These are phyloP conservation scores for Phaeomoniella chlamydospora DNA, from an alignment of 2,329 filamentous ascomycete species.

Conservation along the genomic window DNA sequence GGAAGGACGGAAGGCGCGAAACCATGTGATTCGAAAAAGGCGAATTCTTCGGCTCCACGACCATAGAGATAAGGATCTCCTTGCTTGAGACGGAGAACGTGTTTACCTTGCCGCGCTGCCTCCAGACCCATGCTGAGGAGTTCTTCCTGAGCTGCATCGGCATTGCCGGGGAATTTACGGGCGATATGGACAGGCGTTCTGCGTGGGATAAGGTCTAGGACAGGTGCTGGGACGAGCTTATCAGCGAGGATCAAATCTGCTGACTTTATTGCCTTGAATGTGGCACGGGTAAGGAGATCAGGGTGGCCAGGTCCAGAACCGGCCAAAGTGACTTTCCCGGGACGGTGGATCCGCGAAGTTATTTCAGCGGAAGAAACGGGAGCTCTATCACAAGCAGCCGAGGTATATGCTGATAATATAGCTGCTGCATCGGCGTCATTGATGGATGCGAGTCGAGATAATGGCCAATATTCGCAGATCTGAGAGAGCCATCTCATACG, in stretches of 20 bases:
- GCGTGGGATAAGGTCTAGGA: slow-evolving; percentile 80
- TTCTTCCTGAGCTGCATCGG: slow-evolving; percentile 83
- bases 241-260: slow-evolving; percentile 36
- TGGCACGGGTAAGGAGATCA: slow-evolving; percentile 64
- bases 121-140: slow-evolving; percentile 64
- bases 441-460: slow-evolving; percentile 65
- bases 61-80: slow-evolving; percentile 96
- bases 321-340: slow-evolving; percentile 62
- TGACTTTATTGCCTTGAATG: slow-evolving; percentile 30
- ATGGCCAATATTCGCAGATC: slow-evolving; percentile 97
- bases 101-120: slow-evolving; percentile 54
- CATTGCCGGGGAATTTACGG: slow-evolving; percentile 94
- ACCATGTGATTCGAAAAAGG: slow-evolving; percentile 63
- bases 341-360: slow-evolving; percentile 6
- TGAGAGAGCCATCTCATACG: slow-evolving; percentile 88
- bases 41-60: slow-evolving; percentile 81
- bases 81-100: slow-evolving; percentile 82
- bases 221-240: slow-evolving; percentile 52
- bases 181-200: slow-evolving; percentile 83
- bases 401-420: slow-evolving; percentile 58
- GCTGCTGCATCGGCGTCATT: slow-evolving; percentile 63
- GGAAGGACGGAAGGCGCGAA: slow-evolving; percentile 63
- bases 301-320: slow-evolving; percentile 89
- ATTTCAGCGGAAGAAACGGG: slow-evolving; percentile 5
- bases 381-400: slow-evolving; percentile 14